A percentile compares a stretch with the other conserved stretches of the same genome.
Conservation (phyloP, 139 green algal genomes). For the Coelastrella sp. region DNA sequence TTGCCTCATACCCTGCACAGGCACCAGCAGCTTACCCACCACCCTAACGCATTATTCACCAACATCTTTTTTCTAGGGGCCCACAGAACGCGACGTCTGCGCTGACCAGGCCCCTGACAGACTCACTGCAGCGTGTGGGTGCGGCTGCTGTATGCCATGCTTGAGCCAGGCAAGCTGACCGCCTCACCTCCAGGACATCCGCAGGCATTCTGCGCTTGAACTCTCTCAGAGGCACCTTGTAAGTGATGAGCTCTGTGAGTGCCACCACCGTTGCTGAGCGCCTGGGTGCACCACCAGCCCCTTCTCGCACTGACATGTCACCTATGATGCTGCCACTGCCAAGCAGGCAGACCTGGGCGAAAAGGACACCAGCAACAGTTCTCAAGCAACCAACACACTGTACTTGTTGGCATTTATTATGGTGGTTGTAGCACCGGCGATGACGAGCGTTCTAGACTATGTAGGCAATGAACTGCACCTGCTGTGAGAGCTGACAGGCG, state of each 20-base stretch:
- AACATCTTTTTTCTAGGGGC: too few relatives aligned
- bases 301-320: constrained; percentile 28
- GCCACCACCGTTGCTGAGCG: constrained; percentile 35
- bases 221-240: constrained; percentile 44
- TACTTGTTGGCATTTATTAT: too few relatives aligned
- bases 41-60: not conserved
- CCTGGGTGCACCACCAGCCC: not conserved
- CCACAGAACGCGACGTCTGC: too few relatives aligned
- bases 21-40: not conserved
- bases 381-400: too few relatives aligned
- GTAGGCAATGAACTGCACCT: too few relatives aligned
- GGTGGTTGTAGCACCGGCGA: too few relatives aligned
- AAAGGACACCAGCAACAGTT: too few relatives aligned
- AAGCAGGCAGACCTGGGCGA: constrained; percentile 32
- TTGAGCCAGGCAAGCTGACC: not conserved
- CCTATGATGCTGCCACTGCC: constrained; percentile 45
- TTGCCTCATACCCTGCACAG: constrained; percentile 22
- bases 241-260: constrained; percentile 37
- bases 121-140: too few relatives aligned
- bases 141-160: too few relatives aligned
- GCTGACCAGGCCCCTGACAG: not conserved
- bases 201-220: constrained; percentile 40
- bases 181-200: constrained; percentile 29
- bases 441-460: too few relatives aligned
- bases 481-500: too few relatives aligned